These are phyloP conservation scores for Rubus idaeus DNA, from an alignment of 306 rosid species.

Conservation along the genomic window DNA sequence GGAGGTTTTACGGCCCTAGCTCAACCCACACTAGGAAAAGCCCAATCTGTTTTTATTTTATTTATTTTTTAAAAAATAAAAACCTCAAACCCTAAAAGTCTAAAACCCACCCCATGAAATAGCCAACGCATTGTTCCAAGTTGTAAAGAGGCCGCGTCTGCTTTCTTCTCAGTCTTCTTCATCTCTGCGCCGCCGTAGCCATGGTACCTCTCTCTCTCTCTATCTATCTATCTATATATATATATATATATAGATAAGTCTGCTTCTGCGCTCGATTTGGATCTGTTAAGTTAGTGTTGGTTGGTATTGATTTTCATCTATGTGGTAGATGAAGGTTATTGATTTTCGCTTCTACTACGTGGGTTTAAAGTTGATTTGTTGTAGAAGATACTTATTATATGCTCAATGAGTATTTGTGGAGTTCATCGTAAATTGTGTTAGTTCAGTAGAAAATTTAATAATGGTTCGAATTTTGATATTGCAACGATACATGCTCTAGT, in stretches of 20 bases:
- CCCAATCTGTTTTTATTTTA: not conserved
- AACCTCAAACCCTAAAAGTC: not conserved
- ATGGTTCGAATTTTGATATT: not conserved
- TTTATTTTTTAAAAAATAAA: not conserved
- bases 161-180: not conserved
- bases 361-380: not conserved
- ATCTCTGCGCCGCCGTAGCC: slow-evolving; percentile 12
- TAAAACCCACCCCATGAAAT: not conserved
- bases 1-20: not conserved
- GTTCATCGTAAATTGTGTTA: not conserved
- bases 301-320: not conserved
- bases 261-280: not conserved
- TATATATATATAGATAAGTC: not conserved
- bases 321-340: not conserved
- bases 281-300: not conserved
- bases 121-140: not conserved
- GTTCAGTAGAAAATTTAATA: not conserved
- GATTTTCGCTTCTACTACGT: not conserved
- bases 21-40: not conserved
- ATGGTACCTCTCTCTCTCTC: slow-evolving; percentile 15
- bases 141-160: not conserved
- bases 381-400: not conserved
- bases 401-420: not conserved
- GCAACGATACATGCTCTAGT: not conserved
- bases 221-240: not conserved